Percentiles rank a stretch among this genome's conserved stretches.
Conservation (phyloP, 257 asterid species). For the Ajuga chamaepitys region DNA sequence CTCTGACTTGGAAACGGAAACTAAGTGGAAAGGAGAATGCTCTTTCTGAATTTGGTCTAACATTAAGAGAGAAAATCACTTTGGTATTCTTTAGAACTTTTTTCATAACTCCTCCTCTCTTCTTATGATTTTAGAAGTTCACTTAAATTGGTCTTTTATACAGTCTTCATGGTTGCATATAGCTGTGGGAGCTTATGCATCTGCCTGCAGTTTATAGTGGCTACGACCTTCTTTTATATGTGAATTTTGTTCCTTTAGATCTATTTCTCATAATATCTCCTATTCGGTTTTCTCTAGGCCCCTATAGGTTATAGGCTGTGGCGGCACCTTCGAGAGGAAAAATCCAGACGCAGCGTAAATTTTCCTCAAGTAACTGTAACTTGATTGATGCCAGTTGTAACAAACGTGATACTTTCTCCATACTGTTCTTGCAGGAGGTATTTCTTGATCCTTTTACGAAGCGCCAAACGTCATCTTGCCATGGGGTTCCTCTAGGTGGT, state of each 20-base stretch:
- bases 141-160: neutral
- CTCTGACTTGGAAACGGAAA: conserved; percentile 79
- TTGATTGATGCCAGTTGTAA: conserved; percentile 8
- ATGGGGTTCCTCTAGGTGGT: conserved; percentile 96
- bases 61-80: conserved; percentile 52
- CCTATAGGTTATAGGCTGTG: conserved; percentile 87
- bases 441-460: conserved; percentile 80
- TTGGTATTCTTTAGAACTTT: conserved; percentile 51
- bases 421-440: conserved; percentile 45
- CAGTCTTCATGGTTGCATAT: neutral
- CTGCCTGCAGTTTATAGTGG: neutral
- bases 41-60: conserved; percentile 60
- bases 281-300: conserved; percentile 46
- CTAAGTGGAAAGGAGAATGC: conserved; percentile 41
- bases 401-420: conserved; percentile 7
- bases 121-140: neutral
- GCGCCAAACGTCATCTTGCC: conserved; percentile 74
- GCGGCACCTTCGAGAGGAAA: conserved; percentile 52
- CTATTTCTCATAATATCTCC: neutral
- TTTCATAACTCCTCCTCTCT: conserved; percentile 8
- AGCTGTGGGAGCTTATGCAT: neutral
- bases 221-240: neutral
- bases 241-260: neutral
- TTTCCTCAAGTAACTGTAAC: conserved; percentile 12
- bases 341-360: conserved; percentile 33